Percentiles rank a stretch among this genome's conserved stretches.
phyloP scores from a whole-genome alignment of 1,284 basidiomycete species.

The Phellinidium pouzarii region DNA sequence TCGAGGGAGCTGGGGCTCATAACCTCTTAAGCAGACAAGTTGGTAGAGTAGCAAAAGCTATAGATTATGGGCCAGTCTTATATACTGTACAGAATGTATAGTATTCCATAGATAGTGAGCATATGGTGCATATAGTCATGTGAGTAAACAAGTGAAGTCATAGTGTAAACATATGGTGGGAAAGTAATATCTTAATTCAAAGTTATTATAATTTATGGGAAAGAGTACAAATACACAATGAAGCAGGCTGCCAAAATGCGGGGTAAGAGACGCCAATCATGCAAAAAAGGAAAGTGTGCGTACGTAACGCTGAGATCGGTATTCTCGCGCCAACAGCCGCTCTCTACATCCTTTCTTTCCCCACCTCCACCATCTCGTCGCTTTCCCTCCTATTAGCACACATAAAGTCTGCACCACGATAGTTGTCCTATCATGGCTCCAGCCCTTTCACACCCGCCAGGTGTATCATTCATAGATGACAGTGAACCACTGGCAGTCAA shows the following conservation, averaged over 20 bases:
- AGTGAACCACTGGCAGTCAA: constrained; percentile 43
- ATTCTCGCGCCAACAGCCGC: background rate
- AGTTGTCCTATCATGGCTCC: constrained; percentile 9
- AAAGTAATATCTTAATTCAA: no score
- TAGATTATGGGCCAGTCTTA: no score
- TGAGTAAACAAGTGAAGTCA: no score
- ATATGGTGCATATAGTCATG: no score
- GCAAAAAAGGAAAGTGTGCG: background rate
- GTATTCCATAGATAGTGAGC: no score
- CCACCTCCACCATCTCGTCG: background rate
- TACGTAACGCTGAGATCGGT: background rate
- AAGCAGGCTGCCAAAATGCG: constrained; percentile 1
- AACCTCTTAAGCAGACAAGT: no score
- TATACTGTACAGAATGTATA: no score
- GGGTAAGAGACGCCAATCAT: constrained; percentile 3
- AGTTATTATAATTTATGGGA: background rate
- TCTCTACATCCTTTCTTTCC: background rate
- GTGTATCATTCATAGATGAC: constrained; percentile 64
- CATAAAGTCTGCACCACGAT: background rate
- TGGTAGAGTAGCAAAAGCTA: no score
- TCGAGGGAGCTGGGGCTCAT: no score
- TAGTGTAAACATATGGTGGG: no score
- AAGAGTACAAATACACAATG: no score
- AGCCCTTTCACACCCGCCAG: constrained; percentile 20
- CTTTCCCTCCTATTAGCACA: background rate